Conservation (phyloP, 306 rosid genomes). For the Quercus robur region DNA sequence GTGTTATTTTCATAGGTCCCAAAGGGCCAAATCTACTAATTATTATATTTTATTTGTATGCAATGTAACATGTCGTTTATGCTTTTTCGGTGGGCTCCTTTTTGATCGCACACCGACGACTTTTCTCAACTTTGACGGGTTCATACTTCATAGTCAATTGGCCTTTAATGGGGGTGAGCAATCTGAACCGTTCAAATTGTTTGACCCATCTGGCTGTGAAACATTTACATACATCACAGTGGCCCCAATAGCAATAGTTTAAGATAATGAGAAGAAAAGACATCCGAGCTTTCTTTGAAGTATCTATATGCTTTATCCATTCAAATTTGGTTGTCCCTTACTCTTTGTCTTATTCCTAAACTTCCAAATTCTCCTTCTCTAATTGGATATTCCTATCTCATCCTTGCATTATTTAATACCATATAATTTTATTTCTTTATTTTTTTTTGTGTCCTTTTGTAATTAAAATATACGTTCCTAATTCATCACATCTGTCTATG, state of each 20-base stretch:
- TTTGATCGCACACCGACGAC: conserved; percentile 4
- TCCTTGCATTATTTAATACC: not conserved
- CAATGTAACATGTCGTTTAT: conserved; percentile 14
- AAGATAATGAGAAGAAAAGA: not conserved
- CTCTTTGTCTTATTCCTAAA: not conserved
- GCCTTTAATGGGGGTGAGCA: not conserved
- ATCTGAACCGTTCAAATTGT: not conserved
- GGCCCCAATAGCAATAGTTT: too few relatives aligned
- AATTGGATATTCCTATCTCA: not conserved
- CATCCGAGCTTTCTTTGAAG: not conserved
- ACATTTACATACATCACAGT: too few relatives aligned
- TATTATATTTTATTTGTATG: not conserved
- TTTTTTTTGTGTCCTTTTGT: too few relatives aligned
- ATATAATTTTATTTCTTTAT: not conserved
- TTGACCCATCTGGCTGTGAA: not conserved
- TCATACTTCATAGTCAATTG: conserved; percentile 1
- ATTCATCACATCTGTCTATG: too few relatives aligned
- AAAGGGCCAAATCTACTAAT: not conserved
- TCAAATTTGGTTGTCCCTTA: not conserved
- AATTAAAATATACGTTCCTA: too few relatives aligned
- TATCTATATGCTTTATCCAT: conserved; percentile 7
- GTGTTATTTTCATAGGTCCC: conserved; percentile 4
- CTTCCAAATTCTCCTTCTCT: not conserved
- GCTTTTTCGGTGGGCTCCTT: not conserved
- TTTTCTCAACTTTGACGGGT: not conserved